A percentile compares a stretch with the other conserved stretches of the same genome.
Evolutionary conservation across 1,139 yeast species (phyloP).

Genomic region (Blastobotrys elegans): DNA sequence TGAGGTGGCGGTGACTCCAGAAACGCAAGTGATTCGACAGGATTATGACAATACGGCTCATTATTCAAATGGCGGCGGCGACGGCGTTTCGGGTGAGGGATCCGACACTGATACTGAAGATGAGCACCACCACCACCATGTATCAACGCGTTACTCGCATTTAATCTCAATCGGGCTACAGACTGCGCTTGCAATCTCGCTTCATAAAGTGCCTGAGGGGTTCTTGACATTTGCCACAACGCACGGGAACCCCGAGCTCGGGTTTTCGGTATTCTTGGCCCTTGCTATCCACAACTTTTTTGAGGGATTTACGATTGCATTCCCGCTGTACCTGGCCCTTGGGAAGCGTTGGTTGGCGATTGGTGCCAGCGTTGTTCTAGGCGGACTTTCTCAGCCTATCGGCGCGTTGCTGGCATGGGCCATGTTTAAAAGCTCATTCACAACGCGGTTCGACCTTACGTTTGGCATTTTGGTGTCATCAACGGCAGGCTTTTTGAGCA

Average conservation of each 20-base stretch:
- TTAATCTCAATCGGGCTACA: constrained; percentile 82
- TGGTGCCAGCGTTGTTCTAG: constrained; percentile 59
- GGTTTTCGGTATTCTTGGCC: constrained; percentile 76
- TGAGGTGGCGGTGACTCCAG: background rate
- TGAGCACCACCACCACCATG: constrained; percentile 75
- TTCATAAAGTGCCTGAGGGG: constrained; percentile 95
- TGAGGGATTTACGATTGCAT: constrained; percentile 94
- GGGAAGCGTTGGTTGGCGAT: constrained; percentile 61
- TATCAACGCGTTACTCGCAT: constrained; percentile 70
- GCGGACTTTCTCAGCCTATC: constrained; percentile 81
- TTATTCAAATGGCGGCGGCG: background rate
- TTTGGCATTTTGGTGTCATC: constrained; percentile 66
- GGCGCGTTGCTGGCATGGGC: constrained; percentile 76
- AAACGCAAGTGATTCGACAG: background rate
- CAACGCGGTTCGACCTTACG: constrained; percentile 37
- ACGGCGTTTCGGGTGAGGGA: background rate
- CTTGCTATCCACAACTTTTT: constrained; percentile 84
- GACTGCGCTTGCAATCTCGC: constrained; percentile 78
- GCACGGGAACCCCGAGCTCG: constrained; percentile 66
- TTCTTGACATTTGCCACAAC: constrained; percentile 80
- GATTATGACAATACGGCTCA: too few species aligned
- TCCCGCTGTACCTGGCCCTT: constrained; percentile 77
- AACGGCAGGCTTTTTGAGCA: constrained; percentile 79
- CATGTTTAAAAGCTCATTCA: constrained; percentile 43
- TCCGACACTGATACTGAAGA: background rate